A percentile compares a stretch with the other conserved stretches of the same genome.
Evolutionary conservation across 164 flowering plant genomes (phyloP).

Genomic region (grape (Vitis vinifera)): DNA sequence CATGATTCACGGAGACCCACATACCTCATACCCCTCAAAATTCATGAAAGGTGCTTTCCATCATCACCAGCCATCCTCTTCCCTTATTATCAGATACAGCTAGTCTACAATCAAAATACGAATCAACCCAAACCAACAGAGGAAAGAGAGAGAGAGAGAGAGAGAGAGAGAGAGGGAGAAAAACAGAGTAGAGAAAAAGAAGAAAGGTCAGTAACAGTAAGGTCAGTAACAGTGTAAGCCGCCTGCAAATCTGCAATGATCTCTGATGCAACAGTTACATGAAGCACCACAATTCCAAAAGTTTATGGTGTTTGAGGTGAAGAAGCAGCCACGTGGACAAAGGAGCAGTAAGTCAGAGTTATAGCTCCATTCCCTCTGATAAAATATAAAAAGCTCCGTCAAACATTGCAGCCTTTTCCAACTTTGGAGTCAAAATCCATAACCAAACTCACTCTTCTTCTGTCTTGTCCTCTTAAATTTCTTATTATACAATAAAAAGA

Average conservation of each 20-base stretch:
- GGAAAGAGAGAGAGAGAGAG: slow-evolving; percentile 1
- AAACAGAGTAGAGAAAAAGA: too few species aligned
- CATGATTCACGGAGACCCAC: slow-evolving; percentile 3
- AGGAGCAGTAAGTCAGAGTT: not conserved
- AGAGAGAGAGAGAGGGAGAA: not conserved
- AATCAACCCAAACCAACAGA: not conserved
- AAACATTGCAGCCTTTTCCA: too few species aligned
- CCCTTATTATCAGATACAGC: not conserved
- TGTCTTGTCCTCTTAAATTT: too few species aligned
- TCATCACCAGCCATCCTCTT: not conserved
- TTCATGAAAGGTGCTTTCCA: not conserved
- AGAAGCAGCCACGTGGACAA: slow-evolving; percentile 24
- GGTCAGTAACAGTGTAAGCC: not conserved
- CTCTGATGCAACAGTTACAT: slow-evolving; percentile 4
- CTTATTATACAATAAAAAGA: too few species aligned
- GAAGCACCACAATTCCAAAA: not conserved
- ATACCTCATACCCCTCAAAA: slow-evolving; percentile 2
- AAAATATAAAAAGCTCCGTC: too few species aligned
- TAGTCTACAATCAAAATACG: not conserved
- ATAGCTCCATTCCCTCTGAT: too few species aligned
- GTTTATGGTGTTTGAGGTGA: slow-evolving; percentile 19
- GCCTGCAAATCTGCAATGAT: slow-evolving; percentile 7
- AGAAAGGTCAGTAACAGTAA: not conserved
- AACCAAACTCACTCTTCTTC: too few species aligned
- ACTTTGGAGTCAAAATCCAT: too few species aligned